Evolutionary conservation across 179 eudicot species (phyloP).

Genomic region (Heliamphora pulchella): DNA sequence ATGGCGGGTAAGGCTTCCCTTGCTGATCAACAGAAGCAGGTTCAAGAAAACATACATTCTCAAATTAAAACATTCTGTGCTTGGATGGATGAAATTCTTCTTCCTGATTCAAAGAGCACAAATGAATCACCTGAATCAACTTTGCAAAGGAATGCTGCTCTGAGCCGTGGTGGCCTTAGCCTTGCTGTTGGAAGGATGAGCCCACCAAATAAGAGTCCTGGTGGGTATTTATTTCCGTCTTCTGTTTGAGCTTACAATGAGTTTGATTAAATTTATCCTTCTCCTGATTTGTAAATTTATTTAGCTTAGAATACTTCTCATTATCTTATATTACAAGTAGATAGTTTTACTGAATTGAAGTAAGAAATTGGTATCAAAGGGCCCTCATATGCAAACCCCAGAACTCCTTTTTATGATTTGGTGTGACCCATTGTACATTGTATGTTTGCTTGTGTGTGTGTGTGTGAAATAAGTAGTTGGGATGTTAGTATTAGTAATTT

Average conservation of each 20-base stretch:
- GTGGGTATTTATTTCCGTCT: slow-evolving; percentile 32
- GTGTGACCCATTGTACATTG: no score
- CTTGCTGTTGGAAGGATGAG: slow-evolving; percentile 65
- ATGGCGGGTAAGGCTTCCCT: slow-evolving; percentile 71
- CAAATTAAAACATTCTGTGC: slow-evolving; percentile 55
- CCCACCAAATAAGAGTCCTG: slow-evolving; percentile 30
- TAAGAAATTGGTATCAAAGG: background rate
- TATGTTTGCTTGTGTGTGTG: no score
- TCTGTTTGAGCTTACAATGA: slow-evolving; percentile 3
- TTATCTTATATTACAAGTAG: background rate
- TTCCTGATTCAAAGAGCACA: slow-evolving; percentile 36
- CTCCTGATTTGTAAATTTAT: background rate
- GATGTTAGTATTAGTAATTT: no score
- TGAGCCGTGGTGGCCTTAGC: slow-evolving; percentile 66
- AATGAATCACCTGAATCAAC: slow-evolving; percentile 20
- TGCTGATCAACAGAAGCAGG: slow-evolving; percentile 73
- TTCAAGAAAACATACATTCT: slow-evolving; percentile 78
- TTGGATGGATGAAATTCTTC: slow-evolving; percentile 69
- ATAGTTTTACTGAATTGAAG: background rate
- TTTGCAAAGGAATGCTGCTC: slow-evolving; percentile 23
- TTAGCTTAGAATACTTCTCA: background rate
- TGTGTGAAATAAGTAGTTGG: no score
- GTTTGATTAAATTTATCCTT: background rate
- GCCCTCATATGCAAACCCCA: no score
- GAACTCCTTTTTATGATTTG: no score